Base-by-base conservation (phyloP, 208 protist genomes). In the Trichomonas vaginalis region DNA sequence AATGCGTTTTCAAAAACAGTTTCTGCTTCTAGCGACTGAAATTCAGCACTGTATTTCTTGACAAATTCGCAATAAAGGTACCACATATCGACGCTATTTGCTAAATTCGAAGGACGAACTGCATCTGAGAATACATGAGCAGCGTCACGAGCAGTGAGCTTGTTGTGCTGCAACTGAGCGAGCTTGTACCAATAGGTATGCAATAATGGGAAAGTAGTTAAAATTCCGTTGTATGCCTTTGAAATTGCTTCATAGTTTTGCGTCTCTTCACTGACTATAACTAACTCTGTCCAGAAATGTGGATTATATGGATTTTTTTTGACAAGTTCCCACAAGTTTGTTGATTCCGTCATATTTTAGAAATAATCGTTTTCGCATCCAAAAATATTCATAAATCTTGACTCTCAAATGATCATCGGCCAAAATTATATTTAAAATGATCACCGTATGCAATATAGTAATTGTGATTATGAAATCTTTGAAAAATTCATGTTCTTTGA, bases 301-400 rank as follows among this genome's bases (percentile, higher is more conserved):
- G 23, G 86, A 51, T 92, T 92, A 15, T 92, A 92, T 10, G 86
- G 86, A 51, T 92, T 21, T 92, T 92, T 92, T 37, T 92, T 39
- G 27, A 92, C 86, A 37, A 92, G 32, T 14, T 23, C 37, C 86
- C 86, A 92, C 4, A 92, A 27, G 39, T 92, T 92, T 32, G 82
- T 70, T 32, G 56, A 70, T n/a, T 70, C 56, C 17, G 56, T 70
- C 56, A 70, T 70, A 70, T 70, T 70, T 70, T 70, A n/a, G n/a
- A n/a, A n/a, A n/a, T n/a, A n/a, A n/a, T n/a, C n/a, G n/a, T n/a
- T n/a, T n/a, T n/a, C n/a, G n/a, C n/a, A n/a, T n/a, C n/a, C n/a
- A n/a, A n/a, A n/a, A n/a, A n/a, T n/a, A n/a, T n/a, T n/a, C n/a
- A n/a, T n/a, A n/a, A n/a, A n/a, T n/a, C n/a, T n/a, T n/a, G n/a